A percentile compares a stretch with the other conserved stretches of the same genome.
These are phyloP conservation scores for Yarrowia sp. DNA, from an alignment of 805 yeast genomes.

Conservation along the genomic window DNA sequence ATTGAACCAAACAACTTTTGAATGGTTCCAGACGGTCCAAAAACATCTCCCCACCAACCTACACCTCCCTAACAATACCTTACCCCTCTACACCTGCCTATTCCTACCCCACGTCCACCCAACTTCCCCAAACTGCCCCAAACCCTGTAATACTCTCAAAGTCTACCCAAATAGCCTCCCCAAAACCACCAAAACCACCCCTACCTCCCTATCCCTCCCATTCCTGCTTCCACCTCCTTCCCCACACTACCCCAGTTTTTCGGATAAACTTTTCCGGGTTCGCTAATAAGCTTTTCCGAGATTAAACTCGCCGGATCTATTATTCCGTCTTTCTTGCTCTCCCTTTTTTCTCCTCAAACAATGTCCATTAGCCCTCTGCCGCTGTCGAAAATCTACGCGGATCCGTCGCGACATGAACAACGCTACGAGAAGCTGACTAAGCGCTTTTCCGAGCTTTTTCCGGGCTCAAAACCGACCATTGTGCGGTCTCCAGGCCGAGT, in stretches of 20 bases:
- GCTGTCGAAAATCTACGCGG: slow-evolving; percentile 27
- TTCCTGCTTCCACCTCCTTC: no score
- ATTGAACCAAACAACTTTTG: no score
- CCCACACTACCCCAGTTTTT: slow-evolving; percentile 15
- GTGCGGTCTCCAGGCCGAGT: slow-evolving; percentile 74
- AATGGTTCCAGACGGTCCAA: no score
- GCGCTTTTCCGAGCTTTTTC: slow-evolving; percentile 28
- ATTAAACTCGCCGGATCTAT: not conserved
- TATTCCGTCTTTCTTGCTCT: not conserved
- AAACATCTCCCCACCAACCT: no score
- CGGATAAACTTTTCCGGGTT: not conserved
- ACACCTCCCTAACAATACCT: no score
- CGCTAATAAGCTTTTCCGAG: not conserved
- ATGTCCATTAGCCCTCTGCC: not conserved
- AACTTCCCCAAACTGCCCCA: no score
- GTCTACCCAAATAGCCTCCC: no score
- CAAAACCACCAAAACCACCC: no score
- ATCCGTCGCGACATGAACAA: slow-evolving; percentile 28
- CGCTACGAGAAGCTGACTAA: slow-evolving; percentile 29
- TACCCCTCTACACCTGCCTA: no score
- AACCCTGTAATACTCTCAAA: no score
- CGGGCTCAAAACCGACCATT: slow-evolving; percentile 41
- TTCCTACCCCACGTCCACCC: no score
- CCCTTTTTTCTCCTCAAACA: not conserved
- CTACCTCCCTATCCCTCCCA: no score